These are phyloP conservation scores for Suillus sp. DNA, from an alignment of 768 basidiomycete genomes.

Conservation along the genomic window DNA sequence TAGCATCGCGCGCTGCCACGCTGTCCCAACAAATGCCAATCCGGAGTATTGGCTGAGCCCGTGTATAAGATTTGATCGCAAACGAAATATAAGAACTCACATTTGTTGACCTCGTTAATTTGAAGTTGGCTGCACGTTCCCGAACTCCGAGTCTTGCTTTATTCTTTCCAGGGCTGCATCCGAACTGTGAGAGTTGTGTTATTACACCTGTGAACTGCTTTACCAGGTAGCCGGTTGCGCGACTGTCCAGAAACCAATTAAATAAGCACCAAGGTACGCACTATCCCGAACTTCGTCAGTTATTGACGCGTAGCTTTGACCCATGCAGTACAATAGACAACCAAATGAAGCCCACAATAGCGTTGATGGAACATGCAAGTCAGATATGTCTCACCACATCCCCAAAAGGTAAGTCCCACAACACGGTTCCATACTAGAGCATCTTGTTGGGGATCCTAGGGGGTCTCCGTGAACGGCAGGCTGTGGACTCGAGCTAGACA, in stretches of 20 bases:
- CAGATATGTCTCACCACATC: conserved; percentile 1
- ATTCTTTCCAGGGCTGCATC: not conserved
- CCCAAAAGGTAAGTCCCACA: conserved; percentile 1
- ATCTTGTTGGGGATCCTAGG: not conserved
- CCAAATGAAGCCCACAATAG: conserved; percentile 2
- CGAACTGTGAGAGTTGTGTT: not conserved
- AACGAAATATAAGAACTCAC: not conserved
- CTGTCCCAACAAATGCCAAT: not conserved
- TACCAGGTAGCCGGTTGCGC: too few relatives aligned
- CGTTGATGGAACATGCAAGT: not conserved
- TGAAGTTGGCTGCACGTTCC: not conserved
- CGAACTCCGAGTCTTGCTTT: not conserved
- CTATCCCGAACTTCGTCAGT: not conserved
- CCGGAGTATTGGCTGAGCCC: not conserved
- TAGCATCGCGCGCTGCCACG: not conserved
- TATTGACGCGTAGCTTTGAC: not conserved
- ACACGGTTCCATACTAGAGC: not conserved
- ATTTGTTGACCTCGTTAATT: not conserved
- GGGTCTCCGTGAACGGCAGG: not conserved
- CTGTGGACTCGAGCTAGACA: not conserved
- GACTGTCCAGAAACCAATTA: not conserved
- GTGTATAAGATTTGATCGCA: not conserved
- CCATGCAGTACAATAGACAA: not conserved
- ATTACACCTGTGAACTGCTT: too few relatives aligned
- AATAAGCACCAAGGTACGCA: not conserved